A percentile compares a stretch with the other conserved stretches of the same genome.
Evolutionary conservation across 768 basidiomycete genomes (phyloP).

Genomic region (Scleroderma bovista): DNA sequence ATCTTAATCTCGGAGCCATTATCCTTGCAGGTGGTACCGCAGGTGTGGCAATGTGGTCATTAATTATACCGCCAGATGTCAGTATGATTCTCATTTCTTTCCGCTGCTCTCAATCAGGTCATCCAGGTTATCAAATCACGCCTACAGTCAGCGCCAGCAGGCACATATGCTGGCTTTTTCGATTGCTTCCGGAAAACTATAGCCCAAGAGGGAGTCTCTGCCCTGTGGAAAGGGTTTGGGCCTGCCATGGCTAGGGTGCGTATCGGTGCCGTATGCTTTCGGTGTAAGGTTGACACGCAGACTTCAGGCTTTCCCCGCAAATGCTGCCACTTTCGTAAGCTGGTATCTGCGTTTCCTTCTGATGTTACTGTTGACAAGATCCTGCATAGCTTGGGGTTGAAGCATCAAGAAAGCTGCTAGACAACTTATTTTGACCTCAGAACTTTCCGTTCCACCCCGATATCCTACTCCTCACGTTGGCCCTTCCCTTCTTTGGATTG

Average conservation of each 20-base stretch:
- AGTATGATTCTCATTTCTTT: slow-evolving; percentile 18
- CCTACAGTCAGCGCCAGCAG: slow-evolving; percentile 92
- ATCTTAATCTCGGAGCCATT: slow-evolving; percentile 80
- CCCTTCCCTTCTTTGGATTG: neutral
- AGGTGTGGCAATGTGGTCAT: slow-evolving; percentile 96
- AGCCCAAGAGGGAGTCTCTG: slow-evolving; percentile 76
- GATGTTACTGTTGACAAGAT: neutral
- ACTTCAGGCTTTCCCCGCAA: slow-evolving; percentile 87
- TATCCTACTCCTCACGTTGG: neutral
- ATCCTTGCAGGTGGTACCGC: slow-evolving; percentile 92
- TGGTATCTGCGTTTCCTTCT: slow-evolving; percentile 1
- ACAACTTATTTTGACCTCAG: slow-evolving; percentile 47
- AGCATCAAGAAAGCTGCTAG: slow-evolving; percentile 77
- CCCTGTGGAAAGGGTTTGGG: slow-evolving; percentile 96
- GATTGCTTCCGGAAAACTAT: slow-evolving; percentile 93
- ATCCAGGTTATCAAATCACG: slow-evolving; percentile 89
- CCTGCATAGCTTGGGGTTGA: slow-evolving; percentile 82
- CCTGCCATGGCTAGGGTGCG: slow-evolving; percentile 91
- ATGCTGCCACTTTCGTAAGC: slow-evolving; percentile 88
- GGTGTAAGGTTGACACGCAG: slow-evolving; percentile 1
- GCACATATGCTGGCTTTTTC: slow-evolving; percentile 91
- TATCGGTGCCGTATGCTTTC: neutral
- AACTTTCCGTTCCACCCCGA: neutral
- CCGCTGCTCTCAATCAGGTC: slow-evolving; percentile 3
- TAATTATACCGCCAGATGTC: slow-evolving; percentile 96